A percentile compares a stretch with the other conserved stretches of the same genome.
Evolutionary conservation across 179 eudicot species (phyloP).

Genomic region (Kewa caespitosa): DNA sequence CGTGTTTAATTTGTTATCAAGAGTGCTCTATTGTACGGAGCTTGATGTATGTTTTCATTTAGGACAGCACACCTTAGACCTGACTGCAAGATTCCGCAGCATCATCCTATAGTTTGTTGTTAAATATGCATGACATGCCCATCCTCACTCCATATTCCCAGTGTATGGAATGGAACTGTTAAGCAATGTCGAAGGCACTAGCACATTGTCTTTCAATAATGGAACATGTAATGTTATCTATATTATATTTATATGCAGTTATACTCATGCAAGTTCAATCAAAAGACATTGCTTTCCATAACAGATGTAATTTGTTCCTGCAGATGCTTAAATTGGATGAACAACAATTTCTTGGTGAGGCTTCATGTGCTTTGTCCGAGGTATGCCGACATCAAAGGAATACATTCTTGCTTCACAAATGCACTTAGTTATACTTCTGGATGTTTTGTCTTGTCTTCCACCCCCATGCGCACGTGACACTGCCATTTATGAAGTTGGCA

Average conservation of each 20-base stretch:
- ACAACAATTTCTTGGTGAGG: constrained; percentile 95
- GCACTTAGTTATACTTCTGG: neutral
- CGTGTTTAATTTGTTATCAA: neutral
- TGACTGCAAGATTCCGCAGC: neutral
- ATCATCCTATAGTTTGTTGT: neutral
- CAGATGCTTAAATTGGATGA: constrained; percentile 92
- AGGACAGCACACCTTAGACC: neutral
- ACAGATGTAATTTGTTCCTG: constrained; percentile 16
- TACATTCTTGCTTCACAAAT: neutral
- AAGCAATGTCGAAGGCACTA: neutral
- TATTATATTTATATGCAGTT: neutral
- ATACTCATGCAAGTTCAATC: constrained; percentile 10
- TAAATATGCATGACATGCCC: neutral
- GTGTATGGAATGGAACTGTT: neutral
- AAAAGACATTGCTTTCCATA: constrained; percentile 10
- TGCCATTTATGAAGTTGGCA: neutral
- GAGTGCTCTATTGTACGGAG: neutral
- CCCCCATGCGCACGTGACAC: neutral
- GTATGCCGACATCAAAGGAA: constrained; percentile 32
- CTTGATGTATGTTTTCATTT: neutral
- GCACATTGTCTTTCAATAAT: neutral
- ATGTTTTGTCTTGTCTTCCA: neutral
- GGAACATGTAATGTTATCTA: neutral
- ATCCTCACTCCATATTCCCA: neutral
- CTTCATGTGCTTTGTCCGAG: constrained; percentile 85